Percentiles rank a stretch among this genome's conserved stretches.
phyloP scores from a whole-genome alignment of 129 eudicot genomes.

The Flaveria trinervia region DNA sequence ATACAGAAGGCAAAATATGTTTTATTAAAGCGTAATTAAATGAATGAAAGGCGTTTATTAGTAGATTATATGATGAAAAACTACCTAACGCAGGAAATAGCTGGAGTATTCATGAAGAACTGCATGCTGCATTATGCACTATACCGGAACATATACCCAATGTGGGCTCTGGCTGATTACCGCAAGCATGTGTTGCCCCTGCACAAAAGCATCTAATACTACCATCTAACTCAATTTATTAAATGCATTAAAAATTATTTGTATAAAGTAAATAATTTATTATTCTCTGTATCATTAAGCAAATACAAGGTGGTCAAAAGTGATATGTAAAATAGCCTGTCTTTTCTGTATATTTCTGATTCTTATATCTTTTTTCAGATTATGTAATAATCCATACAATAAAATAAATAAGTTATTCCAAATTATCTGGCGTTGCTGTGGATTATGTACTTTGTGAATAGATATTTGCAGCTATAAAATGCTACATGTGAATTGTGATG shows the following conservation, averaged over 20 bases:
- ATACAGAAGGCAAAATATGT: constrained; percentile 16
- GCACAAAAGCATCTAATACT: constrained; percentile 25
- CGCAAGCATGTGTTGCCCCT: constrained; percentile 45
- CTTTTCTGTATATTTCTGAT: not conserved
- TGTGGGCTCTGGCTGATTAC: constrained; percentile 87
- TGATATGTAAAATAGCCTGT: not conserved
- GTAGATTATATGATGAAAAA: constrained; percentile 10
- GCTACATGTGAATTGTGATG: not conserved
- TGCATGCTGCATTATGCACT: constrained; percentile 81
- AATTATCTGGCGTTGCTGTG: not conserved
- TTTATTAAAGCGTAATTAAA: not conserved
- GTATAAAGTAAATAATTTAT: not conserved
- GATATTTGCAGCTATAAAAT: constrained; percentile 6
- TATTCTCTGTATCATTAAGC: not conserved
- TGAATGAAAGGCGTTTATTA: not conserved
- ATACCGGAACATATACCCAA: constrained; percentile 66
- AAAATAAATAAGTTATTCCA: constrained; percentile 2
- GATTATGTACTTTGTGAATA: not conserved
- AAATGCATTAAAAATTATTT: not conserved
- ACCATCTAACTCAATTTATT: not conserved
- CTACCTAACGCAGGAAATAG: constrained; percentile 57
- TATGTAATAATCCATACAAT: not conserved
- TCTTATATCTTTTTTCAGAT: not conserved
- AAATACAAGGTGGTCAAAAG: not conserved
- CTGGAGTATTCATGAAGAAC: constrained; percentile 78